phyloP scores from a whole-genome alignment of 1,139 yeast genomes.

The Geotrichum klebahnii region DNA sequence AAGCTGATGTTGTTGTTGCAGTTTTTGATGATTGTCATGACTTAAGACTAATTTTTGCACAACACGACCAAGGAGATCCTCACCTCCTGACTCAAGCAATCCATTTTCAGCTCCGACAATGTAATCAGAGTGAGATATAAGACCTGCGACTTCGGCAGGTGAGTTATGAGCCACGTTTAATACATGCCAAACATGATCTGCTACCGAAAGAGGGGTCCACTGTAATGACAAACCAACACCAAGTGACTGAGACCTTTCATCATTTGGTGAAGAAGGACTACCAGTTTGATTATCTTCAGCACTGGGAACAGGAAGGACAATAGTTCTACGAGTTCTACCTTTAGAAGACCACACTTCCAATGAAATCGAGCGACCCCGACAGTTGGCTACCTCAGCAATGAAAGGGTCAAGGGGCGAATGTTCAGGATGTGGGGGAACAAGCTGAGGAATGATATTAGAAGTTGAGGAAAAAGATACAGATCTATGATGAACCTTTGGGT shows the following conservation, averaged over 20 bases:
- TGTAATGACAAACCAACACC: conserved; percentile 66
- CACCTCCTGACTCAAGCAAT: conserved; percentile 81
- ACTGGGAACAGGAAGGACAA: conserved; percentile 44
- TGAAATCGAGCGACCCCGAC: conserved; percentile 43
- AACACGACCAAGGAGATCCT: conserved; percentile 67
- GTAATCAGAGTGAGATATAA: conserved; percentile 81
- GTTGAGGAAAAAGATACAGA: conserved; percentile 21
- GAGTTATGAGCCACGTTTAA: conserved; percentile 68
- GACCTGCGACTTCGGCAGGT: conserved; percentile 82
- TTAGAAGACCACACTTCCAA: conserved; percentile 84
- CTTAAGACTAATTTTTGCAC: conserved; percentile 39
- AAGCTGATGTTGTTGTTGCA: conserved; percentile 21
- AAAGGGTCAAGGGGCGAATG: conserved; percentile 33
- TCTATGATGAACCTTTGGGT: conserved; percentile 10
- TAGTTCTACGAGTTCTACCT: conserved; percentile 64
- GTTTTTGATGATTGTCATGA: conserved; percentile 26
- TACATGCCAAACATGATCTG: conserved; percentile 90
- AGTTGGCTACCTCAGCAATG: conserved; percentile 32
- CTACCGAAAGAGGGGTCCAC: conserved; percentile 68
- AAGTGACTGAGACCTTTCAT: conserved; percentile 25
- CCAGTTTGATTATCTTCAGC: conserved; percentile 22
- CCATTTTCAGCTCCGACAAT: conserved; percentile 88
- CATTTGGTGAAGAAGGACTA: no score
- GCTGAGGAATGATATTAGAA: conserved; percentile 28
- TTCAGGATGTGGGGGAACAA: conserved; percentile 21